phyloP scores from a whole-genome alignment of 2,329 filamentous ascomycete genomes.

The Cladosporium sp. region DNA sequence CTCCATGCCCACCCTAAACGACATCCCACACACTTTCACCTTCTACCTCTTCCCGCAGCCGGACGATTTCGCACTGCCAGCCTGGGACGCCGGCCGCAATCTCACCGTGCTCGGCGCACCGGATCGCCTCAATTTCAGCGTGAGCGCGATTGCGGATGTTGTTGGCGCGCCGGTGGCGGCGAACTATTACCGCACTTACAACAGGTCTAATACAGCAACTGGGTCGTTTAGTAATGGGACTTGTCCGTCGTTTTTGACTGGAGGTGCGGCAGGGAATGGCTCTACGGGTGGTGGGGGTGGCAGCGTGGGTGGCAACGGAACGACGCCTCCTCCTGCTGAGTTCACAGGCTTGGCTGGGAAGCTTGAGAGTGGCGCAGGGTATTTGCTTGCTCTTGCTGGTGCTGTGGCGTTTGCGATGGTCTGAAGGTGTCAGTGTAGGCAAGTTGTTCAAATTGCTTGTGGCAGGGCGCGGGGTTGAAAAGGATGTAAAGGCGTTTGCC shows the following conservation, averaged over 20 bases:
- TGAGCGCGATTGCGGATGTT: constrained; percentile 24
- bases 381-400: constrained; percentile 7
- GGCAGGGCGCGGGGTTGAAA: background rate
- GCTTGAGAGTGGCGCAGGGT: constrained; percentile 4
- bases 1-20: constrained; percentile 27
- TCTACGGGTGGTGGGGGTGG: background rate
- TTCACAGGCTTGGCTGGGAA: constrained; percentile 6
- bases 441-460: background rate
- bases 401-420: constrained; percentile 7
- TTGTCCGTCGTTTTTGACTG: constrained; percentile 17
- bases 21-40: constrained; percentile 33
- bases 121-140: constrained; percentile 29
- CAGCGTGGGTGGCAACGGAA: background rate
- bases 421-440: background rate
- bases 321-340: constrained; percentile 36
- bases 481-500: background rate
- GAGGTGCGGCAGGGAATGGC: constrained; percentile 1
- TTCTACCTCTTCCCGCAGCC: constrained; percentile 36
- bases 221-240: constrained; percentile 22
- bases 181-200: constrained; percentile 30
- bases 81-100: constrained; percentile 23
- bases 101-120: constrained; percentile 18
- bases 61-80: constrained; percentile 25
- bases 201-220: constrained; percentile 22
- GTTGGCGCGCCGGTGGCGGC: constrained; percentile 30